phyloP scores from a whole-genome alignment of 257 asterid genomes.

The Solanum commersonii region DNA sequence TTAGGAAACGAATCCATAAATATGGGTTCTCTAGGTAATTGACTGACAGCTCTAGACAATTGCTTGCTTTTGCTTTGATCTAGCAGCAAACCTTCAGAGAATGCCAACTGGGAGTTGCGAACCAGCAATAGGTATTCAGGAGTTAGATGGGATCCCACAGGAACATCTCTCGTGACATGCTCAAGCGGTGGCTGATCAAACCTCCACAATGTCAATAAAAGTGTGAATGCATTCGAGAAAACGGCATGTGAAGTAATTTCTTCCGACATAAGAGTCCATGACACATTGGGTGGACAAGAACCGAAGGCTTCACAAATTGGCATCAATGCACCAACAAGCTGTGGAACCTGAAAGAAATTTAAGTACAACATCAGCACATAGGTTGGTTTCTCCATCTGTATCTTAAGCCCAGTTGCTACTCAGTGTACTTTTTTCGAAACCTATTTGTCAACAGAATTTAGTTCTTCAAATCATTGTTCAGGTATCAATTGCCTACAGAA shows the following conservation, averaged over 20 bases:
- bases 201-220: conserved; percentile 87
- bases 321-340: conserved; percentile 93
- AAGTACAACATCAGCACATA: conserved; percentile 1
- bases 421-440: background rate
- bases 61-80: conserved; percentile 37
- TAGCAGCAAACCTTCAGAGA: conserved; percentile 28
- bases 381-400: background rate
- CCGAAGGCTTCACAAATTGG: conserved; percentile 95
- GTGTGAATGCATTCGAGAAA: conserved; percentile 88
- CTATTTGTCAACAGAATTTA: background rate
- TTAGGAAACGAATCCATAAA: conserved; percentile 83
- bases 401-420: background rate
- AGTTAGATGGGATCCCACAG: conserved; percentile 68
- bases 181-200: conserved; percentile 88
- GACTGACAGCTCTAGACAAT: conserved; percentile 36
- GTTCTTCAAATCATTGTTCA: background rate
- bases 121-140: conserved; percentile 83
- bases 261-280: conserved; percentile 70
- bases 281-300: conserved; percentile 71
- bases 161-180: conserved; percentile 58
- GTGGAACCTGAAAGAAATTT: conserved; percentile 61
- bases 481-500: background rate
- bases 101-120: conserved; percentile 61
- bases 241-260: conserved; percentile 68
- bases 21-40: conserved; percentile 53